Conservation (phyloP, 768 basidiomycete species). For the Brasilioporus rufonigricans region DNA sequence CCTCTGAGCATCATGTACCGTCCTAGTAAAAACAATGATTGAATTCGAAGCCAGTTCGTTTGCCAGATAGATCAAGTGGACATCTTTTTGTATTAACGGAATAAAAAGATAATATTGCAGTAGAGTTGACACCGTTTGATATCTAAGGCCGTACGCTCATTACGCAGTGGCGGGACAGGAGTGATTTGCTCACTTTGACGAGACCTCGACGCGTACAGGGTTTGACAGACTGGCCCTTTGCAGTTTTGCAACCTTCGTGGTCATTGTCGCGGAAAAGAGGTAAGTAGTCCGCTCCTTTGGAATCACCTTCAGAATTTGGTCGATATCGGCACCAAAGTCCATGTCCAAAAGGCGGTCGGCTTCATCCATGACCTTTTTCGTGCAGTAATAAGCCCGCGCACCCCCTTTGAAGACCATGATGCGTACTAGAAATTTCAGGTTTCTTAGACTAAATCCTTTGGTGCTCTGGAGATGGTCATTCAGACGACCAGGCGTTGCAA, state of each 20-base stretch:
- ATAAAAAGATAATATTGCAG: conserved; percentile 95
- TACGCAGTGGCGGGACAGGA: background rate
- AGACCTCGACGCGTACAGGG: conserved; percentile 92
- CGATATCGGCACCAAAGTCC: conserved; percentile 94
- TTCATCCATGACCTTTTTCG: conserved; percentile 86
- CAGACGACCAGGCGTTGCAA: conserved; percentile 92
- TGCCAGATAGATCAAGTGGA: conserved; percentile 82
- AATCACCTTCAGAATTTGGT: conserved; percentile 93
- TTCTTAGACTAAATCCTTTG: conserved; percentile 89
- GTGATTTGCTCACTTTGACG: conserved; percentile 67
- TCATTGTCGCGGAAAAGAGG: conserved; percentile 98
- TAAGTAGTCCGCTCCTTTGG: conserved; percentile 94
- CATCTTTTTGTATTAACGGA: conserved; percentile 89
- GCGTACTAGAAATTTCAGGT: conserved; percentile 83
- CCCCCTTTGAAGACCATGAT: background rate
- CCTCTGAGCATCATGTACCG: conserved; percentile 91
- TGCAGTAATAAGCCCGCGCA: background rate
- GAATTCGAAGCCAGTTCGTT: conserved; percentile 90
- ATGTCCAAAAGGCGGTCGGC: conserved; percentile 94
- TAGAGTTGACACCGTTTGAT: conserved; percentile 93
- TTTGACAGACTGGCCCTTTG: conserved; percentile 92
- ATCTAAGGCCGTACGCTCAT: conserved; percentile 48
- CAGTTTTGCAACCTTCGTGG: conserved; percentile 94
- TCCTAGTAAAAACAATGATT: conserved; percentile 94
- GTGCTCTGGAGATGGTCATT: conserved; percentile 95